A percentile compares a stretch with the other conserved stretches of the same genome.
These are phyloP conservation scores for Umbelopsis isabellina DNA, from an alignment of 192 early-diverging fungal species.

Conservation along the genomic window DNA sequence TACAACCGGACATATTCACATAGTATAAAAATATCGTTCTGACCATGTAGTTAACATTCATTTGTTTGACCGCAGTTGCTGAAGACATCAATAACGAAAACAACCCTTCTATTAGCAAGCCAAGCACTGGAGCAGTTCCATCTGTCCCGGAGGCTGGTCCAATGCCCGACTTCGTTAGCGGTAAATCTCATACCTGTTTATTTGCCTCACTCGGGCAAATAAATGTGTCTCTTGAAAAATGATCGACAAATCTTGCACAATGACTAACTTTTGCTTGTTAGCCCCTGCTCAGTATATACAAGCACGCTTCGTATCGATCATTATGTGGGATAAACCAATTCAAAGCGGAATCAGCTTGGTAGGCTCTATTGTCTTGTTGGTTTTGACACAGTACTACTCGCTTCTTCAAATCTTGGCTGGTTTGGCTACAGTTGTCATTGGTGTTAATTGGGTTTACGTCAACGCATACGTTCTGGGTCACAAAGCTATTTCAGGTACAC, in stretches of 20 bases:
- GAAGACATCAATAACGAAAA: neutral
- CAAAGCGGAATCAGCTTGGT: slow-evolving; percentile 25
- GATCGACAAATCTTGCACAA: too few species aligned
- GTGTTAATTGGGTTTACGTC: slow-evolving; percentile 43
- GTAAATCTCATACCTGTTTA: too few species aligned
- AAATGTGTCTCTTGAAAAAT: too few species aligned
- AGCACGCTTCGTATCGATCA: slow-evolving; percentile 27
- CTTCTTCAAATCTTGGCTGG: slow-evolving; percentile 33
- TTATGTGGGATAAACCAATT: slow-evolving; percentile 40
- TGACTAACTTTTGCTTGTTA: neutral
- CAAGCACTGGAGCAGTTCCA: neutral
- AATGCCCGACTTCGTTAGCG: too few species aligned
- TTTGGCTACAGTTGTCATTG: slow-evolving; percentile 37
- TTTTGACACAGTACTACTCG: slow-evolving; percentile 41
- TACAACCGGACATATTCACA: neutral
- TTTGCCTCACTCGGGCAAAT: too few species aligned
- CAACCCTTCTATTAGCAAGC: neutral
- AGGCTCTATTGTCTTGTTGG: slow-evolving; percentile 23
- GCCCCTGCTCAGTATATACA: slow-evolving; percentile 32
- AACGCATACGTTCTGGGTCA: slow-evolving; percentile 36
- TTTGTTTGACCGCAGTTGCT: neutral
- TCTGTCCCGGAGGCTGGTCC: neutral
- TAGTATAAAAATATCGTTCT: too few species aligned
- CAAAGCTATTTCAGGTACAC: slow-evolving; percentile 25
- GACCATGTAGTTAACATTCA: neutral